Conservation (phyloP, 495 filamentous ascomycete genomes). For the Penicillium soppii region DNA sequence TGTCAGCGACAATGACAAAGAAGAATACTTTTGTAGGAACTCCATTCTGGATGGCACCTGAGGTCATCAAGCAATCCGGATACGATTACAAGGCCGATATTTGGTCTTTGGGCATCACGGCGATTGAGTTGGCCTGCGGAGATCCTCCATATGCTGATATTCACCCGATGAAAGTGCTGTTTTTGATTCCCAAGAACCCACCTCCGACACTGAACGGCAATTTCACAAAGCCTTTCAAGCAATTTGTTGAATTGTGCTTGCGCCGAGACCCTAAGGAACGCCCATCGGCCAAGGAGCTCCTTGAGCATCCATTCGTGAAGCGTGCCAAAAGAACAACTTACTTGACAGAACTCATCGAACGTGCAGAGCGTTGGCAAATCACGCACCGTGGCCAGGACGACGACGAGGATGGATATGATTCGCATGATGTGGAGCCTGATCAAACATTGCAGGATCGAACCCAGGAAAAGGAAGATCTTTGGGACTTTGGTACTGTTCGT, state of each 20-base stretch:
- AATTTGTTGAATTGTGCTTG: slow-evolving; percentile 86
- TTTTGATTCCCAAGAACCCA: slow-evolving; percentile 93
- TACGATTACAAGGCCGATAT: slow-evolving; percentile 99
- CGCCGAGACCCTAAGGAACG: slow-evolving; percentile 84
- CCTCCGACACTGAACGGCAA: slow-evolving; percentile 80
- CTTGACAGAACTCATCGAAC: slow-evolving; percentile 89
- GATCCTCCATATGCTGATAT: slow-evolving; percentile 96
- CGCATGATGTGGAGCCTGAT: slow-evolving; percentile 55
- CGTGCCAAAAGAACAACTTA: slow-evolving; percentile 87
- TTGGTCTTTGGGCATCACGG: slow-evolving; percentile 98
- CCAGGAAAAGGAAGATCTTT: slow-evolving; percentile 61
- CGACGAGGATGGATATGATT: slow-evolving; percentile 49
- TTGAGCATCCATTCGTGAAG: slow-evolving; percentile 87
- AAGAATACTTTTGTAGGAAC: slow-evolving; percentile 99
- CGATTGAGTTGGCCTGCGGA: slow-evolving; percentile 87
- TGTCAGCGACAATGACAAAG: slow-evolving; percentile 99
- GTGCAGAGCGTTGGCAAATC: slow-evolving; percentile 81
- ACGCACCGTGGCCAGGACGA: slow-evolving; percentile 50
- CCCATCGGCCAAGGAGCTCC: slow-evolving; percentile 81
- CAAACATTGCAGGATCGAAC: slow-evolving; percentile 32
- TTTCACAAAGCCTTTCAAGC: slow-evolving; percentile 89
- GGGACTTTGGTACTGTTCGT: slow-evolving; percentile 93
- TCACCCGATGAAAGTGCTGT: slow-evolving; percentile 98
- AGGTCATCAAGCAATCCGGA: slow-evolving; percentile 97
- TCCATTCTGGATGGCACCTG: slow-evolving; percentile 99